These are phyloP conservation scores for Diplodia mutila DNA, from an alignment of 2,329 filamentous ascomycete species.

Conservation along the genomic window DNA sequence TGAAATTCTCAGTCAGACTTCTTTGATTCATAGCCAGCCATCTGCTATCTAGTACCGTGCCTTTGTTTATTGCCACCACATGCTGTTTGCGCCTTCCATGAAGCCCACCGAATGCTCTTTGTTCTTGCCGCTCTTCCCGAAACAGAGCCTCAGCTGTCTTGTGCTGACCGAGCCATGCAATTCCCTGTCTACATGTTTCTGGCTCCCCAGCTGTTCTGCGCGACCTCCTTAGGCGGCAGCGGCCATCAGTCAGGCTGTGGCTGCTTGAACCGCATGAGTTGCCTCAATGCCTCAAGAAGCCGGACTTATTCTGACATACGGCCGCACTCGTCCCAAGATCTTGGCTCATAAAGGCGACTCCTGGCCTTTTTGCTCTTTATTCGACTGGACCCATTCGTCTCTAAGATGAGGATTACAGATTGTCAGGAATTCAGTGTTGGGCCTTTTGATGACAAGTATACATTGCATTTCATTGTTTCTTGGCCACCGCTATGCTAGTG, in stretches of 20 bases:
- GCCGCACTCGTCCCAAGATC: not conserved
- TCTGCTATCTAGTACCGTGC: not conserved
- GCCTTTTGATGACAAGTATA: too few relatives aligned
- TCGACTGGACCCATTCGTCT: not conserved
- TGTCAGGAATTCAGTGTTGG: too few relatives aligned
- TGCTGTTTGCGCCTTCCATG: not conserved
- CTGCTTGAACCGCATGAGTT: not conserved
- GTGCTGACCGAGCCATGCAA: too few relatives aligned
- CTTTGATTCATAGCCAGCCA: not conserved
- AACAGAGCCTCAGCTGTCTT: not conserved
- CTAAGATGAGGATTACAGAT: too few relatives aligned
- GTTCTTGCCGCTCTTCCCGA: not conserved
- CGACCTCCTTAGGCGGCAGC: not conserved
- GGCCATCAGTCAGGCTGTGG: not conserved
- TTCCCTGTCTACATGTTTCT: not conserved
- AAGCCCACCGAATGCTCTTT: too few relatives aligned
- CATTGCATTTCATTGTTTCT: too few relatives aligned
- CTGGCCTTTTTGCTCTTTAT: not conserved
- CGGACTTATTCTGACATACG: not conserved
- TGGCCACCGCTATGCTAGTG: not conserved
- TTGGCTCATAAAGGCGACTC: not conserved
- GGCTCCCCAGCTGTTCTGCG: not conserved
- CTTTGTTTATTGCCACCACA: not conserved
- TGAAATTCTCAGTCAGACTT: not conserved
- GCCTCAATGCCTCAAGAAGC: not conserved